Evolutionary conservation across 164 flowering plant genomes (phyloP).

Genomic region (Warburgia ugandensis): DNA sequence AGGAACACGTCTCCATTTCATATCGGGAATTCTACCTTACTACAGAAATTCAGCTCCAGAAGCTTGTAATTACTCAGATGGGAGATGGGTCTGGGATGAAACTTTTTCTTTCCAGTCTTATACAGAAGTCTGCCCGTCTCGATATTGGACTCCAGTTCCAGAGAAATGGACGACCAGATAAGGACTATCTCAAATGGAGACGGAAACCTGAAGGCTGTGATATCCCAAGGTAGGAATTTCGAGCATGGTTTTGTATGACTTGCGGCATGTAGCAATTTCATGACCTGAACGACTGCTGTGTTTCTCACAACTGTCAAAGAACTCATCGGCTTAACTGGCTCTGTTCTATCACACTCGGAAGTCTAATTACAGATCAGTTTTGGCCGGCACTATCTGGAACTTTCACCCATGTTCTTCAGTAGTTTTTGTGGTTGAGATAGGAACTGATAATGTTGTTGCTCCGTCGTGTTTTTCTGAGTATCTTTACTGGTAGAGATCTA

Average conservation of each 20-base stretch:
- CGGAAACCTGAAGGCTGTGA: constrained; percentile 75
- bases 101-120: constrained; percentile 15
- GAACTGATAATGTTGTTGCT: no score
- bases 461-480: no score
- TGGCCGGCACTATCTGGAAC: no score
- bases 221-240: constrained; percentile 56
- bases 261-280: no score
- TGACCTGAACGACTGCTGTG: no score
- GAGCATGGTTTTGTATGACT: background rate
- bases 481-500: no score
- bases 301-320: no score
- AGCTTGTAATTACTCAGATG: constrained; percentile 48
- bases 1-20: background rate
- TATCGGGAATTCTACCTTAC: background rate
- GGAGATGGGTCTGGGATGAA: constrained; percentile 57
- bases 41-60: background rate
- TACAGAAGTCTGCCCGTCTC: constrained; percentile 44
- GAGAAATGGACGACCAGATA: constrained; percentile 66
- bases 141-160: constrained; percentile 67
- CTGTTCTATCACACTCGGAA: no score
- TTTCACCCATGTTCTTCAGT: background rate
- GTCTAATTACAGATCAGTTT: no score
- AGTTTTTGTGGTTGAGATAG: no score
- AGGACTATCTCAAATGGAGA: constrained; percentile 59
- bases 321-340: background rate